phyloP scores from a whole-genome alignment of 1,284 basidiomycete genomes.

The Rugosomyces carneus region DNA sequence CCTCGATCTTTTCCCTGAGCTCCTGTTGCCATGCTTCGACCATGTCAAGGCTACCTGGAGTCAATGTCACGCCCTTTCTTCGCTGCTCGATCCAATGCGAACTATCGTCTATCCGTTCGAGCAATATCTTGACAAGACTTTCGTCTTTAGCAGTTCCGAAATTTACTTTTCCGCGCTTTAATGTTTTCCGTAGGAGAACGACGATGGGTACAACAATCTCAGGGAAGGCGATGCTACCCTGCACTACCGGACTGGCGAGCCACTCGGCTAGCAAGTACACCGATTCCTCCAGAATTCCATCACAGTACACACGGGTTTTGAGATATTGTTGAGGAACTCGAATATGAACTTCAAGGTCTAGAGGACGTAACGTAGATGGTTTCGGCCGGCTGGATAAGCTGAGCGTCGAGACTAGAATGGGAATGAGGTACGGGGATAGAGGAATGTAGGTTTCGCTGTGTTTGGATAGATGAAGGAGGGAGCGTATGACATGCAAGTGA shows the following conservation, averaged over 20 bases:
- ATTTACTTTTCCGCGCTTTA: conserved; percentile 52
- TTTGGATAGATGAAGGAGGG: conserved; percentile 44
- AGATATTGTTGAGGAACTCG: conserved; percentile 86
- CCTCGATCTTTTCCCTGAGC: conserved; percentile 56
- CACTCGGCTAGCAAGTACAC: conserved; percentile 79
- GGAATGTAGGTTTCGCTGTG: conserved; percentile 89
- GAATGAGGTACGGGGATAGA: conserved; percentile 80
- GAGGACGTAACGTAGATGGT: conserved; percentile 82
- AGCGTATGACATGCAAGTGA: conserved; percentile 44
- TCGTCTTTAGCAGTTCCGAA: conserved; percentile 45
- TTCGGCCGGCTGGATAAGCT: conserved; percentile 72
- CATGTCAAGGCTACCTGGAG: conserved; percentile 62
- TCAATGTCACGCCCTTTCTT: conserved; percentile 66
- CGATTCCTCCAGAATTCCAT: conserved; percentile 81
- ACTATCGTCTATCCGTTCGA: conserved; percentile 84
- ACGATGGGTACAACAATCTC: conserved; percentile 86
- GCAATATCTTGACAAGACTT: conserved; percentile 59
- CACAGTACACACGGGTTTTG: conserved; percentile 84
- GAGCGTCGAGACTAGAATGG: conserved; percentile 80
- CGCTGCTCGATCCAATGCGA: conserved; percentile 70
- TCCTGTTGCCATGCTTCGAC: conserved; percentile 70
- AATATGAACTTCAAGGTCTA: conserved; percentile 87
- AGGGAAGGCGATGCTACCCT: conserved; percentile 87
- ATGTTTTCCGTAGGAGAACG: conserved; percentile 59
- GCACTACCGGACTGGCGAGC: conserved; percentile 55